Evolutionary conservation across 352 stramenopile genomes (phyloP), one percentile per base, ranked within the genome.

Genomic region (Phytopythium montanum): DNA sequence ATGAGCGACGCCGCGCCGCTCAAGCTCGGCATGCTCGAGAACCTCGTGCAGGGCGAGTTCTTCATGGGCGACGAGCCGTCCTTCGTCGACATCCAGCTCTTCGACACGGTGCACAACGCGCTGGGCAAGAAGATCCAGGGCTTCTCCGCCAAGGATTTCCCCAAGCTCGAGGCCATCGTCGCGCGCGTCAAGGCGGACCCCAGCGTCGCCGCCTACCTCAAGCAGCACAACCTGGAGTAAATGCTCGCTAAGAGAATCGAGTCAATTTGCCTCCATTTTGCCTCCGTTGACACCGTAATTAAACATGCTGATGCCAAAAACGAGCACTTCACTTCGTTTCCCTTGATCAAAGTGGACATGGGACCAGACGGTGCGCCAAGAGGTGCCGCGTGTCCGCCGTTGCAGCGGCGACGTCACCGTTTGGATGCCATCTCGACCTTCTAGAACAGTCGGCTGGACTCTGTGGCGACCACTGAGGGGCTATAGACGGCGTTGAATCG

Each of bases 71-170:
- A 63, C 38, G 71, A 75, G 44, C 26, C 59, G 12, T 73, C 67
- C 21, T 61, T 69, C 21, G 76, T 65, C 0, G 79, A 87, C 28
- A 55, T 88, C 2, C 59, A 73, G 36, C 28, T 85, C 21, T 84
- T 85, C 51, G 66, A 85, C 62, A 33, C 73, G 26, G 39, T 79
- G 26, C 42, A 68, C 29, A 80, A 81, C 60, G 49, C 48, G 13
- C 34, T 87, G n/a, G 39, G 52, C 23, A 48, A 60, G 48, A 63
- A 54, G 14, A 69, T 63, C 23, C 45, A 51, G 7, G 60, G 58
- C 5, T 73, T 77, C 49, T 51, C 63, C 9, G n/a, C 66, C 7
- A 29, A 33, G n/a, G 50, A 51, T 31, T 88, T 69, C 65, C 61
- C 75, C 33, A 75, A 85, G 69, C 48, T 88, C 0, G 28, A 56